These are phyloP conservation scores for Gastrolobium bilobum DNA, from an alignment of 306 rosid genomes.

Conservation along the genomic window DNA sequence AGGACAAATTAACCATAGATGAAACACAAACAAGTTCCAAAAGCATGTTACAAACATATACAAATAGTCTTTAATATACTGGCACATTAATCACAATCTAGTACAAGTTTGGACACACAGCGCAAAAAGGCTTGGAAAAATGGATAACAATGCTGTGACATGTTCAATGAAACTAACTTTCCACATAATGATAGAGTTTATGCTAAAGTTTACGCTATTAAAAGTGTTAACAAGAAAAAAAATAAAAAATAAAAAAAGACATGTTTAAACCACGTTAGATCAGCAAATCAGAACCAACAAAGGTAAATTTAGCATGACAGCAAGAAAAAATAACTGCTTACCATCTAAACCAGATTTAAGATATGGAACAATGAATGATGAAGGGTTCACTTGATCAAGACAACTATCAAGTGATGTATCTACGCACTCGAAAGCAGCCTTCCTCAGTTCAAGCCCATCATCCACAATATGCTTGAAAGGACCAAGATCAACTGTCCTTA, in stretches of 20 bases:
- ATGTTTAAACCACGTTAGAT: constrained; percentile 24
- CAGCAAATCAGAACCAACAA: constrained; percentile 40
- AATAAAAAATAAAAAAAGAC: not conserved
- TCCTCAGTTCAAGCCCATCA: constrained; percentile 99
- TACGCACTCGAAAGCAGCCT: constrained; percentile 99
- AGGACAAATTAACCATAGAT: too few species aligned
- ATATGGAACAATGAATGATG: constrained; percentile 94
- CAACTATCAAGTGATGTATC: constrained; percentile 97
- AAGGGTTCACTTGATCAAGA: constrained; percentile 99
- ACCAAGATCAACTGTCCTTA: constrained; percentile 98
- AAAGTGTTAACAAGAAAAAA: constrained; percentile 12
- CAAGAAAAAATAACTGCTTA: constrained; percentile 53
- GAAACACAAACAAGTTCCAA: too few species aligned
- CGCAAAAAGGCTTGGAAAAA: constrained; percentile 29
- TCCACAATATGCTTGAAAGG: constrained; percentile 99
- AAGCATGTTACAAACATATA: too few species aligned
- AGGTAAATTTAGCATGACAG: constrained; percentile 1
- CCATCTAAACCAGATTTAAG: constrained; percentile 98
- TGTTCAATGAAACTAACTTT: too few species aligned
- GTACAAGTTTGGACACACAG: constrained; percentile 15
- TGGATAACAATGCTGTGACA: too few species aligned
- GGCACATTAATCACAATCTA: not conserved
- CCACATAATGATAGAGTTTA: not conserved
- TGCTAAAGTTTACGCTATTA: constrained; percentile 5
- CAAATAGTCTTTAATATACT: not conserved